These are phyloP conservation scores for Nidula niveotomentosa DNA, from an alignment of 1,284 basidiomycete genomes.

Conservation along the genomic window DNA sequence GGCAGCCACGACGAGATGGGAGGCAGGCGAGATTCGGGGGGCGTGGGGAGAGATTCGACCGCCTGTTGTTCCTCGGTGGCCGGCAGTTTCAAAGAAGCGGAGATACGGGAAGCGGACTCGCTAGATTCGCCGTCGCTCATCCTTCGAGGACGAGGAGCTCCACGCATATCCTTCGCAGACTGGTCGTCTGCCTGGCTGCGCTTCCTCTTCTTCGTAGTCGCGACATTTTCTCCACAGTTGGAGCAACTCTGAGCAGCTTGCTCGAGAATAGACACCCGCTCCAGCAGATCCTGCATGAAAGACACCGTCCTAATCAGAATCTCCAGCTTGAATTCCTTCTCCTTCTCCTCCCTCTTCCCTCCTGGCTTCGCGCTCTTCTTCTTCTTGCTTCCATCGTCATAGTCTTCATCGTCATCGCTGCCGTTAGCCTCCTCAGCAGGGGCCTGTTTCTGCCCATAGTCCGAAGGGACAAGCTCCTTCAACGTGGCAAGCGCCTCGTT, in stretches of 20 bases:
- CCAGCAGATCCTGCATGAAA: slow-evolving; percentile 65
- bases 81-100: too few relatives aligned
- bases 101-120: too few relatives aligned
- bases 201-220: slow-evolving; percentile 15
- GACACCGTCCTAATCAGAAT: slow-evolving; percentile 72
- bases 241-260: slow-evolving; percentile 10
- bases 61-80: not conserved
- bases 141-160: slow-evolving; percentile 7
- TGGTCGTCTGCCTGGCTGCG: not conserved
- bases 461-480: slow-evolving; percentile 60
- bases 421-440: slow-evolving; percentile 22
- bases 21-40: slow-evolving; percentile 28
- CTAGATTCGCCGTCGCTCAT: not conserved
- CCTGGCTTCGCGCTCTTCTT: slow-evolving; percentile 32
- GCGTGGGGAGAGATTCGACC: slow-evolving; percentile 1
- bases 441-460: slow-evolving; percentile 34
- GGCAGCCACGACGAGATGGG: slow-evolving; percentile 46
- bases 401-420: slow-evolving; percentile 32
- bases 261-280: slow-evolving; percentile 41
- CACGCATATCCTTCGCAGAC: slow-evolving; percentile 1
- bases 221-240: slow-evolving; percentile 9
- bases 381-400: slow-evolving; percentile 26
- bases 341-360: slow-evolving; percentile 39
- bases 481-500: slow-evolving; percentile 75
- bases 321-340: slow-evolving; percentile 81